These are phyloP conservation scores for Marvania coccoides DNA, from an alignment of 139 green algal species.

Conservation along the genomic window DNA sequence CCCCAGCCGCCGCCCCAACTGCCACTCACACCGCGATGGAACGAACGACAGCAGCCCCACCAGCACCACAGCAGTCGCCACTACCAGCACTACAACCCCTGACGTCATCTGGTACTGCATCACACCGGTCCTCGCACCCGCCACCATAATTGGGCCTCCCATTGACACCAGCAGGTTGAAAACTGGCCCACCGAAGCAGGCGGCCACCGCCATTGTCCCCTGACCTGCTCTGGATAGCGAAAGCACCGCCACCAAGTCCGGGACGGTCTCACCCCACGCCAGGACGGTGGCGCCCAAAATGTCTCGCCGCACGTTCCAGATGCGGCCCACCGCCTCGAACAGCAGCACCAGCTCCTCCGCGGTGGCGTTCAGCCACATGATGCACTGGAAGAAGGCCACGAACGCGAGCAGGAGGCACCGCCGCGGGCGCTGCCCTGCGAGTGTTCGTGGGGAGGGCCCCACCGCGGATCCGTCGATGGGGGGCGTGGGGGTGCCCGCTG, in stretches of 20 bases:
- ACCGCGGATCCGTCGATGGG: no score
- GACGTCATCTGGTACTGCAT: constrained; percentile 4
- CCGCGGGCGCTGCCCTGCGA: background rate
- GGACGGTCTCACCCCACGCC: constrained; percentile 42
- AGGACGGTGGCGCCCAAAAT: constrained; percentile 41
- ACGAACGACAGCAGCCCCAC: constrained; percentile 8
- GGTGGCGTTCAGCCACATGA: constrained; percentile 29
- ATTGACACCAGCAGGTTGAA: constrained; percentile 41
- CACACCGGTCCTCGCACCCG: background rate
- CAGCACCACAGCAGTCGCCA: constrained; percentile 18
- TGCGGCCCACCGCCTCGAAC: constrained; percentile 25
- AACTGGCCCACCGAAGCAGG: constrained; percentile 39
- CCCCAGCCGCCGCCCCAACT: constrained; percentile 3
- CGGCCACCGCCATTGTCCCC: constrained; percentile 35
- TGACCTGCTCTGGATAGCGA: constrained; percentile 19
- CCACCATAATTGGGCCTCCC: constrained; percentile 13
- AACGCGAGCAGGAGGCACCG: background rate
- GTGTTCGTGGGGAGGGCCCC: background rate
- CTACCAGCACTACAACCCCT: constrained; percentile 14
- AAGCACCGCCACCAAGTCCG: constrained; percentile 33
- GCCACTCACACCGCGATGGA: constrained; percentile 20
- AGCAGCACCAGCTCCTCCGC: constrained; percentile 35
- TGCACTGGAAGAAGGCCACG: constrained; percentile 12
- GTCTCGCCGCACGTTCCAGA: constrained; percentile 25
- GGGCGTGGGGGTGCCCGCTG: no score